A percentile compares a stretch with the other conserved stretches of the same genome.
These are phyloP conservation scores for Hymenotorrendiella dingleyae DNA, from an alignment of 2,329 filamentous ascomycete species.

Conservation along the genomic window DNA sequence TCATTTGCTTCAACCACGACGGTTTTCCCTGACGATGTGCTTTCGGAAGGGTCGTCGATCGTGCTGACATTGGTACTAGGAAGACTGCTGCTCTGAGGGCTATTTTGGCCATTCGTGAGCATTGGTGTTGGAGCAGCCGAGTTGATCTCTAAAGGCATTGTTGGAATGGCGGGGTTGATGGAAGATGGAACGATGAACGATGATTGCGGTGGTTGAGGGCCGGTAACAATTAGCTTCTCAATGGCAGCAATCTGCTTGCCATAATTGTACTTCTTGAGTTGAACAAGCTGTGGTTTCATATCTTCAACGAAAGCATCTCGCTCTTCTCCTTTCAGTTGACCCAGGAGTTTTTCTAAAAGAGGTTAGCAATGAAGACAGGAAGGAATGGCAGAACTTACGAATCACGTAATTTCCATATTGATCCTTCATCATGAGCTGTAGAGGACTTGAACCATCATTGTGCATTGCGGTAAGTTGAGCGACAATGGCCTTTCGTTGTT, in stretches of 20 bases:
- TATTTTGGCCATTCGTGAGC: conserved; percentile 64
- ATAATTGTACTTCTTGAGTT: conserved; percentile 57
- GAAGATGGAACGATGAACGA: conserved; percentile 17
- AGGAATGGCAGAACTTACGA: conserved; percentile 62
- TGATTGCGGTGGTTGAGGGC: conserved; percentile 10
- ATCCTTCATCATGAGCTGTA: conserved; percentile 78
- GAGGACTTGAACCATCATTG: conserved; percentile 60
- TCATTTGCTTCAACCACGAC: conserved; percentile 14
- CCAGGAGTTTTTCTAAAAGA: conserved; percentile 71
- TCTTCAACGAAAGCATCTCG: conserved; percentile 54
- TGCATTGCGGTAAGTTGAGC: conserved; percentile 53
- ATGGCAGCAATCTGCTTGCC: conserved; percentile 62
- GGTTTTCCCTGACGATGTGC: conserved; percentile 18
- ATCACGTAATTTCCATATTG: conserved; percentile 95
- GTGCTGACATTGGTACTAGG: conserved; percentile 57
- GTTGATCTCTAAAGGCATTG: conserved; percentile 37
- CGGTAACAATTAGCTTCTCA: conserved; percentile 45
- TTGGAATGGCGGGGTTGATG: conserved; percentile 26
- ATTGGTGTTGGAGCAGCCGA: conserved; percentile 58
- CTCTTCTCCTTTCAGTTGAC: conserved; percentile 54
- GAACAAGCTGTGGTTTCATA: conserved; percentile 55
- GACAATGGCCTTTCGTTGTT: conserved; percentile 66
- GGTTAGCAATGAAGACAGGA: conserved; percentile 5
- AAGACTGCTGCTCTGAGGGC: conserved; percentile 59
- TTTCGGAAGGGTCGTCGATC: conserved; percentile 26